A percentile compares a stretch with the other conserved stretches of the same genome.
These are phyloP conservation scores for Blastomyces percursus DNA, from an alignment of 2,329 filamentous ascomycete genomes.

Conservation along the genomic window DNA sequence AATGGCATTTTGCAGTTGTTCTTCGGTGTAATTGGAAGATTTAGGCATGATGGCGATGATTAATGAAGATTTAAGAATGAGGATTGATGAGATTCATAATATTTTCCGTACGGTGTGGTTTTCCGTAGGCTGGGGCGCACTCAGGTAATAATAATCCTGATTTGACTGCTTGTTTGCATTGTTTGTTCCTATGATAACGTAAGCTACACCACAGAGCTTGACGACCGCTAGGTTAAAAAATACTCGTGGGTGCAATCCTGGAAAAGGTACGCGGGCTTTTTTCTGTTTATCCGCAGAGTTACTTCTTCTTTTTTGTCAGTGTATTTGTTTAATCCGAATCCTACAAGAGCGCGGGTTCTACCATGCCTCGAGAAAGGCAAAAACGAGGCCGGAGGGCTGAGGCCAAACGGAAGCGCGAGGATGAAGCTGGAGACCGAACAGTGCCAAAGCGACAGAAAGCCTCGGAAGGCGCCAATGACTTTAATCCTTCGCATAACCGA, in stretches of 20 bases:
- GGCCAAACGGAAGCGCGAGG: constrained; percentile 29
- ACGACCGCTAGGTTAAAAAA: constrained; percentile 24
- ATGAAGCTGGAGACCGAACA: constrained; percentile 26
- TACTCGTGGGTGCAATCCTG: no score
- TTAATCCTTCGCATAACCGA: constrained; percentile 17
- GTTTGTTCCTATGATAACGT: not conserved
- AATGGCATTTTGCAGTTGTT: no score
- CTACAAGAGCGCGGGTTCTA: not conserved
- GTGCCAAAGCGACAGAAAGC: constrained; percentile 32
- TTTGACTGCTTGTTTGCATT: not conserved
- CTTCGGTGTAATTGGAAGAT: no score
- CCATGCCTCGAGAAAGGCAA: constrained; percentile 39
- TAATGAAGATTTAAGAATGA: no score
- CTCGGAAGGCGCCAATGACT: not conserved
- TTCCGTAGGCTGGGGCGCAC: no score
- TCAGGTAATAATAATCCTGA: no score
- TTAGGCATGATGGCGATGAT: no score
- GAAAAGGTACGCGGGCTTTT: not conserved
- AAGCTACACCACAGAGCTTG: constrained; percentile 20
- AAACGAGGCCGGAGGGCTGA: constrained; percentile 38
- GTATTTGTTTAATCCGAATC: not conserved
- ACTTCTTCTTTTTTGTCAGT: not conserved
- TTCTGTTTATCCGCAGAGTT: not conserved
- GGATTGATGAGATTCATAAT: no score
- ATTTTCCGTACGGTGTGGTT: no score